These are phyloP conservation scores for Xylariaceae sp. DNA, from an alignment of 2,329 filamentous ascomycete species.

Conservation along the genomic window DNA sequence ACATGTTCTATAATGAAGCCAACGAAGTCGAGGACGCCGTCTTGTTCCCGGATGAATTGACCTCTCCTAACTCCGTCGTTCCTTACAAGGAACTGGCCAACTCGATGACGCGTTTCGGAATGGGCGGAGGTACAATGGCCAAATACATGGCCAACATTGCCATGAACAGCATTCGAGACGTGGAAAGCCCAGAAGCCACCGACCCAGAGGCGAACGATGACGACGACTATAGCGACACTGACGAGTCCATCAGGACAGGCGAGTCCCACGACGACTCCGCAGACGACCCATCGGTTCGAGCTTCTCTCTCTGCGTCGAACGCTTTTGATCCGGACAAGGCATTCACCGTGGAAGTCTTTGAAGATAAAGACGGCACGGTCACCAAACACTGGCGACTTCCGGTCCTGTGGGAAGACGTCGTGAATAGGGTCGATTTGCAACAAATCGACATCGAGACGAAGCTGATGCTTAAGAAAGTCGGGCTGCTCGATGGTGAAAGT, in stretches of 20 bases:
- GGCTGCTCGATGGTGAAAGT: conserved; percentile 10
- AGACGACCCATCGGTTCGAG: background rate
- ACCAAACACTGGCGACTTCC: conserved; percentile 21
- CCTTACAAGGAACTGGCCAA: conserved; percentile 30
- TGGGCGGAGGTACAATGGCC: conserved; percentile 15
- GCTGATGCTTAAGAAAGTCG: conserved; percentile 17
- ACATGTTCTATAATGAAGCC: conserved; percentile 28
- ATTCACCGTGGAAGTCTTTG: background rate
- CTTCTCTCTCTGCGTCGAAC: background rate
- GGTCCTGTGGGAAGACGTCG: conserved; percentile 22
- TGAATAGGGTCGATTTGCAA: conserved; percentile 7
- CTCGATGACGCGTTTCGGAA: conserved; percentile 25
- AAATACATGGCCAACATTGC: conserved; percentile 16
- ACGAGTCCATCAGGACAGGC: background rate
- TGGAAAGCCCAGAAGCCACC: background rate
- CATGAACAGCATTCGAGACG: conserved; percentile 1
- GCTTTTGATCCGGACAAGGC: background rate
- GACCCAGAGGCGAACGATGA: background rate
- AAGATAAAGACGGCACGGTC: conserved; percentile 9
- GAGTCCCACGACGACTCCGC: conserved; percentile 2
- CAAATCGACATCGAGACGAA: conserved; percentile 16
- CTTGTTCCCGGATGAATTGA: conserved; percentile 24
- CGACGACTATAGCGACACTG: conserved; percentile 2
- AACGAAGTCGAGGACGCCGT: conserved; percentile 29
- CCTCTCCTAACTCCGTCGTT: conserved; percentile 19